Evolutionary conservation across 768 basidiomycete species (phyloP), one percentile per base, ranked within the genome.

Genomic region (Holtermanniella nyarrowii): DNA sequence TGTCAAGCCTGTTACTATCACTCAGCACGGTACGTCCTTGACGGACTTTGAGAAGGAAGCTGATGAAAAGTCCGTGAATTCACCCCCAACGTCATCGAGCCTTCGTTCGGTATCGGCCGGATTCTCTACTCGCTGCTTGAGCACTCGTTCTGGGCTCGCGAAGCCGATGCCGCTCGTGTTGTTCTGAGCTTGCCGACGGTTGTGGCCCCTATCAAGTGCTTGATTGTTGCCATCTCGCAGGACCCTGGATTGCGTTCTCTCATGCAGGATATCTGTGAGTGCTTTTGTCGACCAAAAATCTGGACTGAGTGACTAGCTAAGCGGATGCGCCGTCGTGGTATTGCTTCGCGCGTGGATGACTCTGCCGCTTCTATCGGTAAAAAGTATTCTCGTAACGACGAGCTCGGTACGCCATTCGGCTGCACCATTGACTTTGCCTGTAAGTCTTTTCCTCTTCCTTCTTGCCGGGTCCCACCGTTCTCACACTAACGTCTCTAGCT

Each of bases 61-160:
- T 39, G n/a, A 60, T 51, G 45, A 44, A 49, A 66, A 95, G 90
- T 88, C 59, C 87, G 93, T 58, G 91, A 96, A 74, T 95, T 79
- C 74, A 88, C 82, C 50, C 95, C 93, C 31, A 97, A 96, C 72
- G 95, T 99, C 72, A 93, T 97, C 70, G 93, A 96, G 71, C 91
- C 95, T 21, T 99, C 95, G 3, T 95, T 96, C 73, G 93, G 95
- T 54, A 81, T 97, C 59, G 93, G 93, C 49, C 88, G 93, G 49
- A 95, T 97, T 63, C 76, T 96, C 43, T 96, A 96, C 72, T 82
- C 81, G 24, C 77, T 97, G 47, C 81, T 99, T 26, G 95, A 99
- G 72, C 95, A 97, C 76, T 82, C 80, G 62, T 99, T 84, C 78
- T 97, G 93, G 95, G 80, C 80, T 54, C 82, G 95, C 68, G 90